Evolutionary conservation across 2,329 filamentous ascomycete genomes (phyloP), one percentile per base, ranked within the genome.

Genomic region (Aspergillus flavus): DNA sequence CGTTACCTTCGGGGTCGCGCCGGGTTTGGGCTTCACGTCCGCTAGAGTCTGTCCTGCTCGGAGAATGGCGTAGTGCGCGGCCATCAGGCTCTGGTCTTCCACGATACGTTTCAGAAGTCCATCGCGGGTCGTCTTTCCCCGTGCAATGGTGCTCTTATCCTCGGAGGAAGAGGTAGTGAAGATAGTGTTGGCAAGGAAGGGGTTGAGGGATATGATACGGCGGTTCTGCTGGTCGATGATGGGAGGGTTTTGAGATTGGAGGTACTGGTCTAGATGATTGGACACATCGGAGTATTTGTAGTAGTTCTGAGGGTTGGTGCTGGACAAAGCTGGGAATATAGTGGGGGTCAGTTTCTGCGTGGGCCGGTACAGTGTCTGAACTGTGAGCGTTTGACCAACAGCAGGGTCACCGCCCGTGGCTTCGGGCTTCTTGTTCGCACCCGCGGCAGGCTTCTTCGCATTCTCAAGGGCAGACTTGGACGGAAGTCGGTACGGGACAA

Each of bases 401-500:
- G 78, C 73, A 74, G 83, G 69, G 81, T 80, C 76, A n/a, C 69
- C 69, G 26, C 69, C 72, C 12, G 70, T 68, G 16, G 62, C 56
- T 55, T 70, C 66, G 14, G 73, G 61, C 48, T 73, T 74, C 58
- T 73, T 73, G 60, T 68, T 66, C 3, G 69, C 72, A 19, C 78
- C 71, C 4, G 66, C 46, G 11, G 66, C 61, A 1, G 73, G n/a
- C 57, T 75, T 78, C 7, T 76, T 78, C 5, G 79, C 74, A 28
- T 79, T 79, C 16, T 82, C 81, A 26, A 78, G 73, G 16, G 78
- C 68, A 54, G 85, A 85, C 67, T 86, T 87, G 71, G 85, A 86
- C 1, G 88, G 86, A 14, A 91, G 77, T 45, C 81, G 81, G 74
- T 91, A 91, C 3, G 89, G 87, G 28, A 83, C 81, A 74, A 91